Conservation (phyloP, 371 early-diverging fungal genomes). For the Umbelopsis sp. region DNA sequence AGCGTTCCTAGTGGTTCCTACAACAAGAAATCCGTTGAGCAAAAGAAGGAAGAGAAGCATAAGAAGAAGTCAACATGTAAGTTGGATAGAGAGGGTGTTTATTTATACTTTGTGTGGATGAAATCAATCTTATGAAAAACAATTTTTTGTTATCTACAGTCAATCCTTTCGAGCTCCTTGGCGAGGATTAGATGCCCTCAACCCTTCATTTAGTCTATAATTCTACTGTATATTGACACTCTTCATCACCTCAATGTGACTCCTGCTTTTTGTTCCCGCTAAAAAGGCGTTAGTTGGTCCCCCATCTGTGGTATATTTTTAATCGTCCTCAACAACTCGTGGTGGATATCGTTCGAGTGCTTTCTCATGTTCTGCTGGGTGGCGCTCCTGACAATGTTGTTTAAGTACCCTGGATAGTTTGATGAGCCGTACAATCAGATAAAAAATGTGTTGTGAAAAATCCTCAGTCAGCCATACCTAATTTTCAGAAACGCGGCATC, state of each 20-base stretch:
- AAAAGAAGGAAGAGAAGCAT: constrained; percentile 42
- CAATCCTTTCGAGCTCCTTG: constrained; percentile 16
- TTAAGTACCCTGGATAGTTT: constrained; percentile 34
- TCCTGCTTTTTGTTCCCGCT: not conserved
- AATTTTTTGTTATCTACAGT: not conserved
- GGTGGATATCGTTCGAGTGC: constrained; percentile 38
- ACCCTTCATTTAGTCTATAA: not conserved
- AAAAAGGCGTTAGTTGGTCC: not conserved
- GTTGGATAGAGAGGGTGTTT: constrained; percentile 9
- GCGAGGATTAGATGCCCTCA: not conserved
- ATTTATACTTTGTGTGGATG: not conserved
- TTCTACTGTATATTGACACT: constrained; percentile 8
- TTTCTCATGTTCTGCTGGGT: constrained; percentile 40
- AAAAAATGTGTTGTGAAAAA: not conserved
- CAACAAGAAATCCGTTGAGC: constrained; percentile 38
- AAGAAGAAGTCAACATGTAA: constrained; percentile 52
- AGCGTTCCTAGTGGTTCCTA: constrained; percentile 36
- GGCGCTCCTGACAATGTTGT: constrained; percentile 30
- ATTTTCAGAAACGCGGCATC: constrained; percentile 45
- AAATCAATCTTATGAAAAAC: not conserved
- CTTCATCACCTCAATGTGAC: not conserved
- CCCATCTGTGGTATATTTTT: not conserved
- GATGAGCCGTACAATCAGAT: not conserved
- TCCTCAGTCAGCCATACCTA: constrained; percentile 20
- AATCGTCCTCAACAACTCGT: constrained; percentile 32